Evolutionary conservation across 306 rosid species (phyloP).

Genomic region (Citrullus colocynthis): DNA sequence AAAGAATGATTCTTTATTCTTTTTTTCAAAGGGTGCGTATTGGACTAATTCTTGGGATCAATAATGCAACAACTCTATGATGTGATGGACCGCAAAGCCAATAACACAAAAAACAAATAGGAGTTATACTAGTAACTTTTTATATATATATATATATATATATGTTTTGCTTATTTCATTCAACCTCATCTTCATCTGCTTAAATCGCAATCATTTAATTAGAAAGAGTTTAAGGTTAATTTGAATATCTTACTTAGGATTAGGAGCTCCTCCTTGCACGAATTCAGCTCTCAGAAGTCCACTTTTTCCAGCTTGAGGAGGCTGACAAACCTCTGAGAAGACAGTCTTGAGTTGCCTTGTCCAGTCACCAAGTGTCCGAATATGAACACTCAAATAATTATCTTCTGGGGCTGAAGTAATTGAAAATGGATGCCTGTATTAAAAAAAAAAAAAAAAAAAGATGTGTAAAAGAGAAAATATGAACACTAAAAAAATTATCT

Average conservation of each 20-base stretch:
- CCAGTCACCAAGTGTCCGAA: slow-evolving; percentile 49
- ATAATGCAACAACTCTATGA: neutral
- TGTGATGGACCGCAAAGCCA: neutral
- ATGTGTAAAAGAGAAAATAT: too few relatives aligned
- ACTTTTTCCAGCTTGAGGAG: slow-evolving; percentile 40
- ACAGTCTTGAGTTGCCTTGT: slow-evolving; percentile 41
- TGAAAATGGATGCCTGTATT: slow-evolving; percentile 50
- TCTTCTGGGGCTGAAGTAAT: slow-evolving; percentile 50
- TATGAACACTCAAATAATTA: slow-evolving; percentile 43
- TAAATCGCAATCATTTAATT: too few relatives aligned
- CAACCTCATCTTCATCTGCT: neutral
- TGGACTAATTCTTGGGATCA: neutral
- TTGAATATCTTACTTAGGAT: slow-evolving; percentile 14
- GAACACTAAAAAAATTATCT: too few relatives aligned
- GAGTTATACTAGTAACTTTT: too few relatives aligned
- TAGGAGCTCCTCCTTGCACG: slow-evolving; percentile 18
- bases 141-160: too few relatives aligned
- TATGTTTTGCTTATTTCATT: too few relatives aligned
- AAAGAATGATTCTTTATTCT: too few relatives aligned
- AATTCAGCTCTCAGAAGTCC: slow-evolving; percentile 41
- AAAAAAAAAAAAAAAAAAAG: too few relatives aligned
- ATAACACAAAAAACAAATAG: neutral
- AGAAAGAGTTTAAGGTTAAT: too few relatives aligned
- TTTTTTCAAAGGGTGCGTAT: neutral
- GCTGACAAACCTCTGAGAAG: slow-evolving; percentile 43